Conservation (phyloP, 1,284 basidiomycete species). For the Neonothopanus nambi region DNA sequence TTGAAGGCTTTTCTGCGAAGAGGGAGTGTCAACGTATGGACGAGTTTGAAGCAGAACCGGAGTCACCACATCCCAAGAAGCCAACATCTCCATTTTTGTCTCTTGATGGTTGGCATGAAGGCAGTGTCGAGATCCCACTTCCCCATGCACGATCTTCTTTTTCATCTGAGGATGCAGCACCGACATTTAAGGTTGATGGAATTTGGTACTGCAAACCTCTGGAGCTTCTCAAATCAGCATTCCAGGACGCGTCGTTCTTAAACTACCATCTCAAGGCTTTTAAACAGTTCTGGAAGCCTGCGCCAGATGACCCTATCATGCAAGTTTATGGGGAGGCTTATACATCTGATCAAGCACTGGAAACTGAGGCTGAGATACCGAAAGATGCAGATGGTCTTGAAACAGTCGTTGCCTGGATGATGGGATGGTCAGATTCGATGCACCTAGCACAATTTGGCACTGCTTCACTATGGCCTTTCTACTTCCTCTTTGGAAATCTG, state of each 20-base stretch:
- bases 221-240: not conserved
- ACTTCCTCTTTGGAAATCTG: slow-evolving; percentile 28
- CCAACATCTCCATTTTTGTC: not conserved
- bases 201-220: not conserved
- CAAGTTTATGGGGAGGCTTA: slow-evolving; percentile 7
- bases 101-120: slow-evolving; percentile 3
- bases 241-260: not conserved
- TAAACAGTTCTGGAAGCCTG: slow-evolving; percentile 10
- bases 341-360: too few species aligned
- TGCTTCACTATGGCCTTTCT: slow-evolving; percentile 33
- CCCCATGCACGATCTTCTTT: not conserved
- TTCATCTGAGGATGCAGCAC: slow-evolving; percentile 1
- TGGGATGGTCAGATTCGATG: slow-evolving; percentile 33
- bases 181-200: slow-evolving; percentile 13
- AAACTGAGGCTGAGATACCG: not conserved
- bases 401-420: slow-evolving; percentile 22
- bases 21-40: not conserved
- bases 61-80: too few species aligned
- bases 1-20: not conserved
- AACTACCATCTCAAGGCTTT: slow-evolving; percentile 4
- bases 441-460: slow-evolving; percentile 34
- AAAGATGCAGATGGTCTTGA: slow-evolving; percentile 24
- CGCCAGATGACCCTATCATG: not conserved
- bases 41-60: too few species aligned
- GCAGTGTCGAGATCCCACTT: not conserved